Conservation (phyloP, 2,329 filamentous ascomycete species). For the Colletotrichum higginsianum region DNA sequence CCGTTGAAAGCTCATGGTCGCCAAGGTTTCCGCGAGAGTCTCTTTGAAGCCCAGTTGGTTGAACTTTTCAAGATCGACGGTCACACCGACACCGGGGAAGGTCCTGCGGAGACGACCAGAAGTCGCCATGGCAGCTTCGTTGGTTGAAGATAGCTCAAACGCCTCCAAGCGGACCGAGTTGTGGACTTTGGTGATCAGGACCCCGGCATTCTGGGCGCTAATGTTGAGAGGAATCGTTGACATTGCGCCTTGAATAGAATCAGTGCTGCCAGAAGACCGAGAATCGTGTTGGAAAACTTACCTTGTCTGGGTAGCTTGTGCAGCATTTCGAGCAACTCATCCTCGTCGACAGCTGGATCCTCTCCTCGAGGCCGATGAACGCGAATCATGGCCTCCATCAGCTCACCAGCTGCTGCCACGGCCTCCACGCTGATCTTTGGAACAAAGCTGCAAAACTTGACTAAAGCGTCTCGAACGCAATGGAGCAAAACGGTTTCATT, state of each 20-base stretch:
- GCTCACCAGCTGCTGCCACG: not conserved
- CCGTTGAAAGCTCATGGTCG: slow-evolving; percentile 49
- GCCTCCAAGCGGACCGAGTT: slow-evolving; percentile 48
- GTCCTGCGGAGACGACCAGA: slow-evolving; percentile 49
- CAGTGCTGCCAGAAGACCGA: not conserved
- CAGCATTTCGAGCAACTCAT: not conserved
- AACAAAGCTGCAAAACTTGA: not conserved
- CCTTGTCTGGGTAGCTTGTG: not conserved
- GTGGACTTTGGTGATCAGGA: slow-evolving; percentile 47
- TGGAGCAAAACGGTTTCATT: not conserved
- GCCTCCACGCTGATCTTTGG: not conserved
- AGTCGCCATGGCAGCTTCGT: slow-evolving; percentile 46
- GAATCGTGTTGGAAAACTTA: not conserved
- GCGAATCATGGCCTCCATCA: not conserved
- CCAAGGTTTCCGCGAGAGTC: slow-evolving; percentile 45
- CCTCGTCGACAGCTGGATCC: not conserved
- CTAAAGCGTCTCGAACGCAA: not conserved
- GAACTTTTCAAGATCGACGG: slow-evolving; percentile 43
- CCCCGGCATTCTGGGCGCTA: slow-evolving; percentile 53
- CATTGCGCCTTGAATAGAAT: slow-evolving; percentile 22
- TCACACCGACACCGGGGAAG: slow-evolving; percentile 48
- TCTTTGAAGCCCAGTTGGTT: slow-evolving; percentile 42
- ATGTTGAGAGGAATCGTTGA: slow-evolving; percentile 48
- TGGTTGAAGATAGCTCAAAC: slow-evolving; percentile 53
- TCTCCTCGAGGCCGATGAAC: not conserved